phyloP scores from a whole-genome alignment of 805 yeast species.

The Metschnikowia chrysomelidarum region DNA sequence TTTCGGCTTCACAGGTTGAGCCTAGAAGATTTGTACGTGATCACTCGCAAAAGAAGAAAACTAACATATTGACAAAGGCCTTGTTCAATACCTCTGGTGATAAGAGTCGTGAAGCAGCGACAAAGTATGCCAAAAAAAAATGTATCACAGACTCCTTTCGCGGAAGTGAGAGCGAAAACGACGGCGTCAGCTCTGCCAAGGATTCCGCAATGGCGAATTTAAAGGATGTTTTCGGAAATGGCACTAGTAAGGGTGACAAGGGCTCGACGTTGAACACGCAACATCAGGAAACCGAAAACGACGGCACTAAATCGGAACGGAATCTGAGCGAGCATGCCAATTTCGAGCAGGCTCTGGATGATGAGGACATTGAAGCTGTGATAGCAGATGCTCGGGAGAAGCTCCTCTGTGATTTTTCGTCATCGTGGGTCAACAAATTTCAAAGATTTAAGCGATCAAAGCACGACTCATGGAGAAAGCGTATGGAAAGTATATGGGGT shows the following conservation, averaged over 20 bases:
- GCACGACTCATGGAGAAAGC: conserved; percentile 25
- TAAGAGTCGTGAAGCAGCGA: not conserved
- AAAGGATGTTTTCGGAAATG: conserved; percentile 1
- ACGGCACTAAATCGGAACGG: too few relatives aligned
- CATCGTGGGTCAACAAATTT: conserved; percentile 36
- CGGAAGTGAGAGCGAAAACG: conserved; percentile 1
- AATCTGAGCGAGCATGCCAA: too few relatives aligned
- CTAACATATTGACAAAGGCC: conserved; percentile 7
- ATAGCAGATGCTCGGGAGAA: conserved; percentile 27
- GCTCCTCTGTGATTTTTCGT: conserved; percentile 27
- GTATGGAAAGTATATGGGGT: conserved; percentile 33
- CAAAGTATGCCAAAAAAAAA: conserved; percentile 1
- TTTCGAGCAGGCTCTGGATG: conserved; percentile 7
- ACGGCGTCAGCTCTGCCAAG: not conserved
- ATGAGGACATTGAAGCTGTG: conserved; percentile 27
- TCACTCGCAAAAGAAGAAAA: conserved; percentile 1
- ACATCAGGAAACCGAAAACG: too few relatives aligned
- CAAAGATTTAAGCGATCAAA: conserved; percentile 25
- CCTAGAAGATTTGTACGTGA: conserved; percentile 4
- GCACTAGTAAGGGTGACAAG: not conserved
- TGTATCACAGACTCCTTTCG: conserved; percentile 2
- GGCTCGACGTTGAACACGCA: too few relatives aligned
- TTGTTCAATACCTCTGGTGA: conserved; percentile 7
- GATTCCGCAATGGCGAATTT: not conserved
- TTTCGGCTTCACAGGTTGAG: conserved; percentile 9